phyloP scores from a whole-genome alignment of 306 rosid genomes.

The Vigna reflexopilosa region DNA sequence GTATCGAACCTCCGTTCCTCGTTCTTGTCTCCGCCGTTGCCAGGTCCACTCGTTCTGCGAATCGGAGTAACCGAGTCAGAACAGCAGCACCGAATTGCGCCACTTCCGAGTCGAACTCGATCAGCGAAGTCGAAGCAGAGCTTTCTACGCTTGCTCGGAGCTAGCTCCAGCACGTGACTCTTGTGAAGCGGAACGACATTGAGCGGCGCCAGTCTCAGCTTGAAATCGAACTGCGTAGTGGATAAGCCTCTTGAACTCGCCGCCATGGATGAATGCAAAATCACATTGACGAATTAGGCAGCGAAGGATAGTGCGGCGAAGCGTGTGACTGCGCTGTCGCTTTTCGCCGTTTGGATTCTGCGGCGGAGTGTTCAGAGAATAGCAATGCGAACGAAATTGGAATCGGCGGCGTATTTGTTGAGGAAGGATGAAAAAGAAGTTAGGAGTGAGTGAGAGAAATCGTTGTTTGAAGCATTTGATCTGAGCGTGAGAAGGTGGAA shows the following conservation, averaged over 20 bases:
- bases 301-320: background rate
- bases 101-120: constrained; percentile 46
- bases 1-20: constrained; percentile 73
- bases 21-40: constrained; percentile 53
- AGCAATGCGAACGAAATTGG: constrained; percentile 12
- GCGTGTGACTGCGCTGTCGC: background rate
- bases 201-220: constrained; percentile 47
- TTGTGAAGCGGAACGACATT: constrained; percentile 39
- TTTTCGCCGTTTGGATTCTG: background rate
- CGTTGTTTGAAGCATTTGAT: constrained; percentile 46
- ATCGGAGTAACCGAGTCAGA: constrained; percentile 76
- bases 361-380: background rate
- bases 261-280: constrained; percentile 58
- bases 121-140: constrained; percentile 26
- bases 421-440: background rate
- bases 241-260: constrained; percentile 74
- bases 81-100: constrained; percentile 58
- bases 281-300: constrained; percentile 46
- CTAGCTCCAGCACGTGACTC: constrained; percentile 40
- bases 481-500: constrained; percentile 21
- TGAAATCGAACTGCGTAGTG: constrained; percentile 65
- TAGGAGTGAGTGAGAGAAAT: constrained; percentile 26
- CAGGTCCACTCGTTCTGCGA: constrained; percentile 59
- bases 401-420: background rate
- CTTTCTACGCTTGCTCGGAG: constrained; percentile 56